These are phyloP conservation scores for Plasmodium adleri DNA, from an alignment of 169 alveolate genomes.

Conservation along the genomic window DNA sequence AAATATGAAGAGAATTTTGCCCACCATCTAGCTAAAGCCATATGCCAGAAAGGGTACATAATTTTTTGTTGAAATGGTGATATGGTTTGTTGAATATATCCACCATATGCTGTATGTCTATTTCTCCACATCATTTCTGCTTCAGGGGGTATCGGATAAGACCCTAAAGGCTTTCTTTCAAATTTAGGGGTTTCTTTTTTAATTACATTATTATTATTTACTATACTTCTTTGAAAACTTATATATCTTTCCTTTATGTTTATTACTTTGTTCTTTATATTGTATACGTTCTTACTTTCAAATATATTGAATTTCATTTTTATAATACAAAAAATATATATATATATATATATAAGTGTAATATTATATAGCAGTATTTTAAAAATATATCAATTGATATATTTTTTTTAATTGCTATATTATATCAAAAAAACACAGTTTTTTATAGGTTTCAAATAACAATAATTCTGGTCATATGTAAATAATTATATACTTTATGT, in stretches of 20 bases:
- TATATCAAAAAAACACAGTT: too few species aligned
- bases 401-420: too few species aligned
- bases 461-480: too few species aligned
- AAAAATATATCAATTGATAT: too few species aligned
- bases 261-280: slow-evolving; percentile 6
- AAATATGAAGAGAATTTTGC: slow-evolving; percentile 83
- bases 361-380: neutral
- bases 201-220: slow-evolving; percentile 27
- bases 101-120: slow-evolving; percentile 89
- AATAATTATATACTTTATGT: too few species aligned
- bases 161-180: slow-evolving; percentile 88
- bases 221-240: slow-evolving; percentile 44
- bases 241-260: slow-evolving; percentile 18
- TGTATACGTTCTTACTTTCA: slow-evolving; percentile 1
- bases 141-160: slow-evolving; percentile 91
- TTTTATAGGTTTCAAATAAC: too few species aligned
- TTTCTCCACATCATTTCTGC: slow-evolving; percentile 91
- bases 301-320: slow-evolving; percentile 27
- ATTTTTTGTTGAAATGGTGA: slow-evolving; percentile 90
- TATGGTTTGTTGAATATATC: slow-evolving; percentile 89
- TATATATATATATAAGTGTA: slow-evolving; percentile 7
- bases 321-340: neutral
- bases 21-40: slow-evolving; percentile 91
- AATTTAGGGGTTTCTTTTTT: slow-evolving; percentile 84
- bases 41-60: slow-evolving; percentile 89